Conservation (phyloP, 257 asterid genomes). For the Verbascum thapsus region DNA sequence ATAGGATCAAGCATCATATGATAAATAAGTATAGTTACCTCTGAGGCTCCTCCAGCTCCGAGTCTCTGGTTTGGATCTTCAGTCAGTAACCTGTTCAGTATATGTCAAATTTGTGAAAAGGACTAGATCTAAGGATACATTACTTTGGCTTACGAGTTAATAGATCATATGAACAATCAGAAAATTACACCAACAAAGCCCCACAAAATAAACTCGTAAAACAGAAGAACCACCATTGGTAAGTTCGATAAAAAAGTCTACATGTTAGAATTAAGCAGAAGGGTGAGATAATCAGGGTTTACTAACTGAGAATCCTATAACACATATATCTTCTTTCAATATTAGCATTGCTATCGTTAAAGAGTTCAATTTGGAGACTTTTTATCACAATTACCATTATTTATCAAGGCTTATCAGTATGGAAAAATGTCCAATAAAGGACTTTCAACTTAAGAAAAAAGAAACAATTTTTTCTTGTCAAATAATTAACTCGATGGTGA, state of each 20-base stretch:
- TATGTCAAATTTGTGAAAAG: conserved; percentile 3
- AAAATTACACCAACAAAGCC: background rate
- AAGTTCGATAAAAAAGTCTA: background rate
- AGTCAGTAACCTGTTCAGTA: conserved; percentile 65
- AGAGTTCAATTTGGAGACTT: background rate
- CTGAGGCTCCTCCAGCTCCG: conserved; percentile 93
- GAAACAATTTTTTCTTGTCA: too few relatives aligned
- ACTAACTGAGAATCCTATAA: background rate
- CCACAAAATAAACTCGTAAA: background rate
- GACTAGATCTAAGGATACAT: conserved; percentile 7
- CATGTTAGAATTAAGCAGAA: conserved; percentile 11
- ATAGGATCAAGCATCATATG: background rate
- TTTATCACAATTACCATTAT: background rate
- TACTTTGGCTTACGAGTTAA: background rate
- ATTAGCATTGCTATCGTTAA: background rate
- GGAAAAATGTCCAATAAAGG: too few relatives aligned
- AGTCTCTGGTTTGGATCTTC: conserved; percentile 98
- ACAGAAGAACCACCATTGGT: background rate
- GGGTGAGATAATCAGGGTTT: background rate
- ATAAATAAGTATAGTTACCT: conserved; percentile 42
- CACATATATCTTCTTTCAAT: background rate
- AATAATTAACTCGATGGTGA: too few relatives aligned
- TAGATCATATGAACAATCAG: background rate
- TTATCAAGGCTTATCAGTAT: too few relatives aligned
- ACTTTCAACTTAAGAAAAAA: too few relatives aligned